phyloP scores from a whole-genome alignment of 2,329 filamentous ascomycete genomes.

The Didymella glomerata region DNA sequence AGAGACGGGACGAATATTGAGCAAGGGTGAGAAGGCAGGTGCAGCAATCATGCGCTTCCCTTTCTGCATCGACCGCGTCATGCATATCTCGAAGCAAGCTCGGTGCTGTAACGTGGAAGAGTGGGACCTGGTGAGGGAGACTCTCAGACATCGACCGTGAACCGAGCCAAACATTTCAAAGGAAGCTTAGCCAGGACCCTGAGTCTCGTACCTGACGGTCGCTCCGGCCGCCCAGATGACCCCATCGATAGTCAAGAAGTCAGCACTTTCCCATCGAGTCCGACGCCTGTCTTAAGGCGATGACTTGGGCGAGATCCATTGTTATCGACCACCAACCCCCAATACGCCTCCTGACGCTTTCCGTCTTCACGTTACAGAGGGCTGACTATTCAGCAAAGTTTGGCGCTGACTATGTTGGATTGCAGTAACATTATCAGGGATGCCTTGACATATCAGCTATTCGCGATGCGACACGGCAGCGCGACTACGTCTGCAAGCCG shows the following conservation, averaged over 20 bases:
- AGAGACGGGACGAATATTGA: constrained; percentile 7
- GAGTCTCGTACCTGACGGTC: constrained; percentile 19
- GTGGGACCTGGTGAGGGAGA: constrained; percentile 2
- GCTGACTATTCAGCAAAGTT: constrained; percentile 12
- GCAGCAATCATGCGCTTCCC: constrained; percentile 7
- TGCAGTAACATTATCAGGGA: constrained; percentile 18
- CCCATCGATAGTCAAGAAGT: constrained; percentile 11
- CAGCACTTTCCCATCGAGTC: constrained; percentile 17
- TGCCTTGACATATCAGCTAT: constrained; percentile 9
- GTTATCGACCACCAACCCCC: constrained; percentile 13
- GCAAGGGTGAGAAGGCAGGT: constrained; percentile 4
- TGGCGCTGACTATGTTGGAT: constrained; percentile 7
- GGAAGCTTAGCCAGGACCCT: constrained; percentile 10
- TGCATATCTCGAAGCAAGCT: constrained; percentile 7
- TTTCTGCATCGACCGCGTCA: constrained; percentile 11
- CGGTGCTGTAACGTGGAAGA: constrained; percentile 1
- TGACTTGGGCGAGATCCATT: not conserved
- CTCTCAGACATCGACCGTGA: constrained; percentile 4
- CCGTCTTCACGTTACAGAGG: constrained; percentile 18
- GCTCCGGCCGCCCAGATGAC: constrained; percentile 14
- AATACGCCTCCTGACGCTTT: constrained; percentile 24
- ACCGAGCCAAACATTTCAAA: constrained; percentile 14
- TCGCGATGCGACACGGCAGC: constrained; percentile 20
- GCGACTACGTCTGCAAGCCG: constrained; percentile 14
- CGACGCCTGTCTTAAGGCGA: constrained; percentile 17